These are phyloP conservation scores for Lactuca sativa DNA, from an alignment of 129 eudicot species.

Conservation along the genomic window DNA sequence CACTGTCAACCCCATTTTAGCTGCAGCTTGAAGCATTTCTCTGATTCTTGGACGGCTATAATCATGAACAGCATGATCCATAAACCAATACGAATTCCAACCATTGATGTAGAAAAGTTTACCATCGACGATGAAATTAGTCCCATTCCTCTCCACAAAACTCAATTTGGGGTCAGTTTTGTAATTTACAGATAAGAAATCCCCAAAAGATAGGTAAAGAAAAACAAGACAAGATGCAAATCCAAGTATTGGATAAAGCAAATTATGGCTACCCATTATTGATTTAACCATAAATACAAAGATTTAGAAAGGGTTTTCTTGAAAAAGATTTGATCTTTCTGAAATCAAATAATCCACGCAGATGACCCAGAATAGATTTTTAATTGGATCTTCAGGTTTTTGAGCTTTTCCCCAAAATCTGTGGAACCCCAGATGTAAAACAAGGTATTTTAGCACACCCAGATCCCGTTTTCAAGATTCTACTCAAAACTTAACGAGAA, in stretches of 20 bases:
- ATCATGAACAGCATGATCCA: conserved; percentile 82
- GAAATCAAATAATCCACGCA: not conserved
- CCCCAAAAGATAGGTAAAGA: conserved; percentile 73
- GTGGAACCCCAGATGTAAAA: conserved; percentile 23
- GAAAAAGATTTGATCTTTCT: not conserved
- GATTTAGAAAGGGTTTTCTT: not conserved
- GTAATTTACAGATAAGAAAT: conserved; percentile 40
- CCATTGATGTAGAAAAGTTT: conserved; percentile 69
- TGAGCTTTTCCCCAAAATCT: not conserved
- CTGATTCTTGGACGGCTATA: conserved; percentile 58
- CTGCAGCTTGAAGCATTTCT: conserved; percentile 74
- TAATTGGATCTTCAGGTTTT: not conserved
- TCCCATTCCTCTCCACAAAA: conserved; percentile 84
- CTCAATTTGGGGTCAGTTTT: conserved; percentile 40
- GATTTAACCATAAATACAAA: conserved; percentile 43
- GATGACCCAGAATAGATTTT: conserved; percentile 12
- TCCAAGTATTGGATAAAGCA: conserved; percentile 65
- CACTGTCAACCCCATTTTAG: conserved; percentile 94
- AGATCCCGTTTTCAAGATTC: conserved; percentile 42
- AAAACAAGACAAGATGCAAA: conserved; percentile 64
- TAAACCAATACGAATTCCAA: conserved; percentile 91
- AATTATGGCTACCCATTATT: conserved; percentile 48
- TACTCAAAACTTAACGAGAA: conserved; percentile 15
- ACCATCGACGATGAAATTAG: conserved; percentile 81
- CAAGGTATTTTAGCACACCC: conserved; percentile 28